Evolutionary conservation across 805 yeast genomes (phyloP), one percentile per base, ranked within the genome.

Genomic region (Hanseniaspora meyeri): DNA sequence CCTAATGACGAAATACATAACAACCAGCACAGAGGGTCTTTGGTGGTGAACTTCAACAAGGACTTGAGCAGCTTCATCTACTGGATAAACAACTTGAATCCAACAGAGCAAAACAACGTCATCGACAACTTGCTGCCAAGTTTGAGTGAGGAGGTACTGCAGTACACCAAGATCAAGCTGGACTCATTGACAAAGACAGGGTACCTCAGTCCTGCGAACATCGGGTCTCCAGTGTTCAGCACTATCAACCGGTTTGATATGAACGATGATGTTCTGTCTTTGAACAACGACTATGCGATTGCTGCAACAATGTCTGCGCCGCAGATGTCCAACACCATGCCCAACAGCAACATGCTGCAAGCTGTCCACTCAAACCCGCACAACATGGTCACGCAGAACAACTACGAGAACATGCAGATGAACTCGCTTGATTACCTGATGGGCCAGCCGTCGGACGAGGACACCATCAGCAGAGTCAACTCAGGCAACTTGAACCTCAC

Each of bases 41-140:
- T 42, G 43, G 63, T 62, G 12, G 62, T 63, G 6, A 72, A 73
- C 58, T 77, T 77, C 62, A 75, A 74, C 60, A 75, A 70, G 63
- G 83, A 80, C 61, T 71, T 80, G 63, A 70, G 74, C 55, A 74
- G 73, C 59, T 70, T 77, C 60, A 72, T 77, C 60, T 70, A 69
- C 59, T 79, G 82, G 82, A 69, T 78, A 59, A 73, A 73, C 53
- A 71, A 70, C 60, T 70, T 81, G 65, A 72, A 70, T 49, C 73
- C 77, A n/a, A 73, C 72, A 48, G 83, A 80, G 59, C 78, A 73
- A 60, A 70, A 76, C 57, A 69, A 77, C 51, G 76, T 79, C 66
- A 72, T 79, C 58, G 84, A 80, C 61, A 76, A 78, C 63, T 67
- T 80, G 65, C 70, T 81, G 58, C 69, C 74, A 49, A 70, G 71